These are phyloP conservation scores for Prillingera fragicola DNA, from an alignment of 1,284 basidiomycete species.

Conservation along the genomic window DNA sequence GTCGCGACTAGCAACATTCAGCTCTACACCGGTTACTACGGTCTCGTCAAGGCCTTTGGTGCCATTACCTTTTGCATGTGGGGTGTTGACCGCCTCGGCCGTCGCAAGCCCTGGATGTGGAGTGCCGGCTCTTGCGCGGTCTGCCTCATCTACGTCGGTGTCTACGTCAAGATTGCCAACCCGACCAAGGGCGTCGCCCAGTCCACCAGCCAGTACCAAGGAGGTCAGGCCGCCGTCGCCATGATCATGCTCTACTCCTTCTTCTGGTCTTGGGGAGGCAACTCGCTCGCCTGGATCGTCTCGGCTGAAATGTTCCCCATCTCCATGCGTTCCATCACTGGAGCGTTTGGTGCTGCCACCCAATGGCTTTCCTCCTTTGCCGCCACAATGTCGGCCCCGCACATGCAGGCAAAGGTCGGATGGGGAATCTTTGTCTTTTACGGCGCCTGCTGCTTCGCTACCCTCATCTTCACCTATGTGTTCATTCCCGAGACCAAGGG, in stretches of 20 bases:
- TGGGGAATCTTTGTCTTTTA: slow-evolving; percentile 40
- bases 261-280: slow-evolving; percentile 25
- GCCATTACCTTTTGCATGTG: slow-evolving; percentile 28
- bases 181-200: slow-evolving; percentile 10
- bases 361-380: slow-evolving; percentile 35
- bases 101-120: slow-evolving; percentile 33
- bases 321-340: slow-evolving; percentile 26
- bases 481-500: slow-evolving; percentile 37
- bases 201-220: slow-evolving; percentile 14
- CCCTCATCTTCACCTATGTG: slow-evolving; percentile 32
- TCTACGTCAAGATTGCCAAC: slow-evolving; percentile 25
- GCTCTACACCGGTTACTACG: slow-evolving; percentile 46
- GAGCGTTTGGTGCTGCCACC: slow-evolving; percentile 22
- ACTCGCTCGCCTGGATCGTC: slow-evolving; percentile 30
- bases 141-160: slow-evolving; percentile 28
- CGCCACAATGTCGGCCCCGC: slow-evolving; percentile 32
- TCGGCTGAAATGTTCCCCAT: slow-evolving; percentile 34
- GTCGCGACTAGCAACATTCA: slow-evolving; percentile 36
- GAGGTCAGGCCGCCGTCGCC: slow-evolving; percentile 25
- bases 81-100: slow-evolving; percentile 34
- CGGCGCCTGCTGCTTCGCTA: slow-evolving; percentile 22
- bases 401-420: slow-evolving; percentile 17
- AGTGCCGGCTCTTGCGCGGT: slow-evolving; percentile 17
- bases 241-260: slow-evolving; percentile 31
- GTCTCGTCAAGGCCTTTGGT: slow-evolving; percentile 41